These are phyloP conservation scores for Capsicum baccatum DNA, from an alignment of 257 asterid genomes.

Conservation along the genomic window DNA sequence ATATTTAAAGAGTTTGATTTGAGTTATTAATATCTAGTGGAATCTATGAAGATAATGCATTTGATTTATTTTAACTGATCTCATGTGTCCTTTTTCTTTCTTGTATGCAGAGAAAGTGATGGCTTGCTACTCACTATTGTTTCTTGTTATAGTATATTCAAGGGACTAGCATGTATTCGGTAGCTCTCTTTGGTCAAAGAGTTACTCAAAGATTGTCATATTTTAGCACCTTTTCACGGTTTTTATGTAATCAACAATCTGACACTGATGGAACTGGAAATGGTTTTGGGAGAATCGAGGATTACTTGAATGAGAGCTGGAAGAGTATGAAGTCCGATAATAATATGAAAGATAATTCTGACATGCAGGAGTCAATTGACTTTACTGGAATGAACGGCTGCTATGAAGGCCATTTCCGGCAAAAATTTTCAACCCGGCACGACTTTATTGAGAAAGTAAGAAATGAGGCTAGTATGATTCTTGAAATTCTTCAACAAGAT, in stretches of 20 bases:
- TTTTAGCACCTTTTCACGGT: constrained; percentile 54
- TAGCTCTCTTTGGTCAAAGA: constrained; percentile 55
- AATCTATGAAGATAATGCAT: background rate
- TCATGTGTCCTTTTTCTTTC: background rate
- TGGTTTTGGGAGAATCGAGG: constrained; percentile 71
- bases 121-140: constrained; percentile 8
- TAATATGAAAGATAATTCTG: constrained; percentile 45
- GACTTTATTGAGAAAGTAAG: constrained; percentile 54
- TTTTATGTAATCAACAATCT: constrained; percentile 48
- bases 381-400: constrained; percentile 29
- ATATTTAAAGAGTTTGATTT: background rate
- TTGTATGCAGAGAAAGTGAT: constrained; percentile 28
- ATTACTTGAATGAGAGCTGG: constrained; percentile 69
- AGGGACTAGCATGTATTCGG: constrained; percentile 55
- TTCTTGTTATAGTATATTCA: constrained; percentile 15
- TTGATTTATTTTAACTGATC: background rate
- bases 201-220: constrained; percentile 42
- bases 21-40: constrained; percentile 23
- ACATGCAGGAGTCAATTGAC: constrained; percentile 37
- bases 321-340: constrained; percentile 49
- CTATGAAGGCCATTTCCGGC: constrained; percentile 33
- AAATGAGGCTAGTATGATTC: constrained; percentile 61
- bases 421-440: constrained; percentile 45
- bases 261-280: constrained; percentile 56
- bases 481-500: constrained; percentile 79